Base-by-base conservation (phyloP, 164 flowering plant genomes). In the Berberis thunbergii region DNA sequence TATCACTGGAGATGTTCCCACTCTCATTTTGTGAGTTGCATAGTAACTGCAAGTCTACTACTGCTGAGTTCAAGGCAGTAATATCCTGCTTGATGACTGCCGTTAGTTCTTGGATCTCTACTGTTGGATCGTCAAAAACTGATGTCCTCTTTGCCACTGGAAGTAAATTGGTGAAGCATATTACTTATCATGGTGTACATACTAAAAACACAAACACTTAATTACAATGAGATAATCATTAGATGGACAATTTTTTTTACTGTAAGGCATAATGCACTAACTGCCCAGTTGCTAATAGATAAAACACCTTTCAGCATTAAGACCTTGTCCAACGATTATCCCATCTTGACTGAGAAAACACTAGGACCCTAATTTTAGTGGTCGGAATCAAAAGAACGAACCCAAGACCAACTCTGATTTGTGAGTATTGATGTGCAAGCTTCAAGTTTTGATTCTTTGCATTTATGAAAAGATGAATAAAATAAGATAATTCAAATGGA, bases 61-160 rank as follows among this genome's bases (percentile, higher is more conserved):
- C 94, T 49, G 99, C 96, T 9, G 94, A 73, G 72, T 95, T 95
- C 62, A 95, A 80, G 8, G 91, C 92, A 62, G 96, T 89, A 66
- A 95, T 95, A 66, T 95, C 99, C 77, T 95, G 97, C 83, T 95
- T 95, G 64, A 91, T 88, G 40, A 95, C 87, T 43, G 96, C 83
- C 13, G 99, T 95, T 61, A 95, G 72, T 75, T 95, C 99, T 69
- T 95, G 97, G 67, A 95, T 95, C 78, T 95, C 99, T 71, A 76
- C 57, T 3, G 92, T 85, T 57, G 99, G 99, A 70, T 95, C 99
- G 73, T 91, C 97, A 81, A 91, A 95, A 55, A 85, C 92, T n/a
- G 97, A 89, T 44, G 96, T 95, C 66, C 94, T 80, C 79, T 95
- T 91, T 70, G 99, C 99, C 97, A 95, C 99, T 95, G 83, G 26